Percentiles rank a stretch among this genome's conserved stretches.
phyloP scores from a whole-genome alignment of 495 filamentous ascomycete genomes.

The Neurospora hispaniola region DNA sequence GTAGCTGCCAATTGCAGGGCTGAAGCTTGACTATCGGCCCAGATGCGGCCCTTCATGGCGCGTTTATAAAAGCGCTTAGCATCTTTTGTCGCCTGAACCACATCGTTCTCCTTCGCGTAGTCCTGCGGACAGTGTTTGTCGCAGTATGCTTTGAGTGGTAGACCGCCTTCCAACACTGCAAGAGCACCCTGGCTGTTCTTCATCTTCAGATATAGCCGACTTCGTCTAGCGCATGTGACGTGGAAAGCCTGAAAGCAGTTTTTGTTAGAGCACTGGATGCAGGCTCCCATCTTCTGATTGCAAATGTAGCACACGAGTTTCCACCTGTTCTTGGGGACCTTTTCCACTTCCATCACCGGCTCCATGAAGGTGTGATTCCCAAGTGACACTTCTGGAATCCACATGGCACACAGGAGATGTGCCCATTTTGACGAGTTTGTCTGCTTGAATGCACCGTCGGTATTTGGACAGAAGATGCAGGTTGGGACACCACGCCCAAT shows the following conservation, averaged over 20 bases:
- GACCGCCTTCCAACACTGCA: conserved; percentile 74
- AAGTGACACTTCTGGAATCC: conserved; percentile 93
- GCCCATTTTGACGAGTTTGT: conserved; percentile 93
- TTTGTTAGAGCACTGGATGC: conserved; percentile 97
- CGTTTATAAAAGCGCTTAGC: conserved; percentile 69
- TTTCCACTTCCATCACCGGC: conserved; percentile 93
- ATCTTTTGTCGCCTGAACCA: conserved; percentile 36
- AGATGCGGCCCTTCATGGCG: conserved; percentile 73
- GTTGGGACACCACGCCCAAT: conserved; percentile 86
- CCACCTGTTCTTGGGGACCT: conserved; percentile 89
- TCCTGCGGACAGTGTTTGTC: conserved; percentile 91
- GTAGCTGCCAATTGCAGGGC: conserved; percentile 68
- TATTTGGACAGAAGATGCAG: conserved; percentile 97
- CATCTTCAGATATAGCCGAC: conserved; percentile 89
- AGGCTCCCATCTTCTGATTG: conserved; percentile 93
- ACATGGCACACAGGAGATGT: conserved; percentile 91
- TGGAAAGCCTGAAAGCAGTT: conserved; percentile 97
- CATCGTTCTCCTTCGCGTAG: conserved; percentile 78
- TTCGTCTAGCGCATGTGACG: conserved; percentile 86
- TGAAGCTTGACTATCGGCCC: conserved; percentile 83
- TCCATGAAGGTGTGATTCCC: conserved; percentile 98
- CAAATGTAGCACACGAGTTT: conserved; percentile 95
- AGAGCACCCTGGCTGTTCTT: conserved; percentile 74
- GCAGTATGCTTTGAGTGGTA: conserved; percentile 83
- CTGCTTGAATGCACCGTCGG: conserved; percentile 96